Percentiles rank a stretch among this genome's conserved stretches.
These are phyloP conservation scores for Fusarium robinianum DNA, from an alignment of 2,329 filamentous ascomycete species.

Conservation along the genomic window DNA sequence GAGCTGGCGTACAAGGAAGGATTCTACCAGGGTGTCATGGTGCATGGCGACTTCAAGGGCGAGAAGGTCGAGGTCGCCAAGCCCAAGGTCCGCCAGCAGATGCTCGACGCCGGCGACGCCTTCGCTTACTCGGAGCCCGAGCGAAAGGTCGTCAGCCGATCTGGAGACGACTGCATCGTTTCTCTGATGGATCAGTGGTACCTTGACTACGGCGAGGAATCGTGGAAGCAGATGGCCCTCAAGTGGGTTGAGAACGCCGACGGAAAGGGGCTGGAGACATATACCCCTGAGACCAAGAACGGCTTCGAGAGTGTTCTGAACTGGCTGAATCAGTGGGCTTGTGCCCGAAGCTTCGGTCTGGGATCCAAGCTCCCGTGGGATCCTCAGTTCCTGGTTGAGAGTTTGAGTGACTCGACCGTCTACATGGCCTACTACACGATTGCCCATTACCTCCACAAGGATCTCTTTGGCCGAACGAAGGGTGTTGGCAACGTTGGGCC, in stretches of 20 bases:
- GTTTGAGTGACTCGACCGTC: conserved; percentile 86
- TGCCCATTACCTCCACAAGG: conserved; percentile 72
- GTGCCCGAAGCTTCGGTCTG: conserved; percentile 86
- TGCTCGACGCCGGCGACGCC: conserved; percentile 77
- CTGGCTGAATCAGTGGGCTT: conserved; percentile 97
- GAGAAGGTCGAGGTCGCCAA: conserved; percentile 86
- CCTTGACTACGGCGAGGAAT: conserved; percentile 90
- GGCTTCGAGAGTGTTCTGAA: conserved; percentile 83
- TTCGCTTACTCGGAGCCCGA: conserved; percentile 96
- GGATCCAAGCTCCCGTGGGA: conserved; percentile 97
- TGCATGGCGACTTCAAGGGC: conserved; percentile 85
- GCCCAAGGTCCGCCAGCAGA: conserved; percentile 76
- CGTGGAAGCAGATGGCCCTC: conserved; percentile 79
- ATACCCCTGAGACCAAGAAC: conserved; percentile 75
- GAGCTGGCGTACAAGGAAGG: conserved; percentile 96
- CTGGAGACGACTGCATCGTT: conserved; percentile 90
- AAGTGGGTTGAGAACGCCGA: conserved; percentile 71
- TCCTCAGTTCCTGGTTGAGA: conserved; percentile 85
- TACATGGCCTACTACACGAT: conserved; percentile 85
- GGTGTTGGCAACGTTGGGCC: conserved; percentile 71
- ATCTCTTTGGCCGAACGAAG: conserved; percentile 78
- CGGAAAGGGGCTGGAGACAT: conserved; percentile 75
- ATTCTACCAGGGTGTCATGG: conserved; percentile 92
- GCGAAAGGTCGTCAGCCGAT: conserved; percentile 83
- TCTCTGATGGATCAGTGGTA: conserved; percentile 97